These are phyloP conservation scores for Fusarium lyarnte DNA, from an alignment of 2,329 filamentous ascomycete species.

Conservation along the genomic window DNA sequence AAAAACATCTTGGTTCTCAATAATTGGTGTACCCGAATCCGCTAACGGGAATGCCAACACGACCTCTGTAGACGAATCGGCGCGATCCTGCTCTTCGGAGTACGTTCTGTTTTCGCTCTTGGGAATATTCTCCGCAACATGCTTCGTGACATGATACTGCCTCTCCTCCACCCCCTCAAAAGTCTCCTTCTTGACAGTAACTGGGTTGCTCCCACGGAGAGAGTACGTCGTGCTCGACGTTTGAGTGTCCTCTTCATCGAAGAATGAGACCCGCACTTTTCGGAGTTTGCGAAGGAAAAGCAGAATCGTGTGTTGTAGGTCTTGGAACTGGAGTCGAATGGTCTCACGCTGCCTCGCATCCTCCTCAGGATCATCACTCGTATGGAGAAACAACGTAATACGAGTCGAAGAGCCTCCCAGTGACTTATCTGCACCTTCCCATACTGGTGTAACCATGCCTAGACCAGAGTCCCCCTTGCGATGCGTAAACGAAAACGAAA, in stretches of 20 bases:
- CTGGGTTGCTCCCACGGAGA: constrained; percentile 9
- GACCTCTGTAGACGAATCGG: constrained; percentile 48
- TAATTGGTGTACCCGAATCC: constrained; percentile 43
- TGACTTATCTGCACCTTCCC: constrained; percentile 46
- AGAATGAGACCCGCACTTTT: constrained; percentile 46
- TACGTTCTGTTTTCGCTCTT: constrained; percentile 50
- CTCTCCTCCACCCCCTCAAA: not conserved
- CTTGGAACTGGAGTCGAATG: constrained; percentile 49
- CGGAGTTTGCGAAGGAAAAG: constrained; percentile 55
- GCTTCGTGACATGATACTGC: constrained; percentile 44
- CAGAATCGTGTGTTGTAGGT: constrained; percentile 51
- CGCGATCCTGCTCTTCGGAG: constrained; percentile 38
- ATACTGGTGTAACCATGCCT: constrained; percentile 60
- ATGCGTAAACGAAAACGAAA: constrained; percentile 57
- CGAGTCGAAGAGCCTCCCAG: constrained; percentile 42
- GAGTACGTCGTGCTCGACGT: constrained; percentile 14
- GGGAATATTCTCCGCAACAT: constrained; percentile 42
- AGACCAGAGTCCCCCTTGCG: constrained; percentile 54
- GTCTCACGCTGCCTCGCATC: constrained; percentile 29
- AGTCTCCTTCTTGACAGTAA: constrained; percentile 7
- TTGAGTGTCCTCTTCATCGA: constrained; percentile 30
- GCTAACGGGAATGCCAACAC: constrained; percentile 58
- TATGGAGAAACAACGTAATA: constrained; percentile 51
- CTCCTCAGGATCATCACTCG: constrained; percentile 33
- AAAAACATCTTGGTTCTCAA: constrained; percentile 55